A percentile compares a stretch with the other conserved stretches of the same genome.
Conservation (phyloP, 768 basidiomycete species). For the Mrakia frigida region DNA sequence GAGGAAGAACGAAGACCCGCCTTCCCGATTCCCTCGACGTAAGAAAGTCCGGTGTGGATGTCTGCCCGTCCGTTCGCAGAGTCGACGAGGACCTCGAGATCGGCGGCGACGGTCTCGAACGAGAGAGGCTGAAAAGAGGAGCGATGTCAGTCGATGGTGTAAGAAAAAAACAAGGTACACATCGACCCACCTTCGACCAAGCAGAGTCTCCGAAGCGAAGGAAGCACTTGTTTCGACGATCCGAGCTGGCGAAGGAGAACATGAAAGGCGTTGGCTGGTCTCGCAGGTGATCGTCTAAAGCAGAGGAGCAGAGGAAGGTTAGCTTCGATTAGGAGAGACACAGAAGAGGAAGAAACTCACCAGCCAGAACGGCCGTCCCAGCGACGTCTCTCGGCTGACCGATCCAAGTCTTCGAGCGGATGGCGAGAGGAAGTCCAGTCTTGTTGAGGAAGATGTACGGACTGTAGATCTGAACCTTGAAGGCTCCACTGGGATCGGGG, state of each 20-base stretch:
- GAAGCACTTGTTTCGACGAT: slow-evolving; percentile 74
- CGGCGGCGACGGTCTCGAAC: slow-evolving; percentile 87
- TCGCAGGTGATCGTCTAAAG: slow-evolving; percentile 38
- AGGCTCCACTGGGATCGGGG: slow-evolving; percentile 86
- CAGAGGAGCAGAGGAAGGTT: too few relatives aligned
- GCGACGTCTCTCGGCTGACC: slow-evolving; percentile 70
- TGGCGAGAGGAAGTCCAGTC: slow-evolving; percentile 73
- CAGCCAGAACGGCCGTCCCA: slow-evolving; percentile 58
- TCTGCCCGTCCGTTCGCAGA: slow-evolving; percentile 60
- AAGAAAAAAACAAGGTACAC: not conserved
- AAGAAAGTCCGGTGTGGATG: slow-evolving; percentile 79
- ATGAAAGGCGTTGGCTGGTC: slow-evolving; percentile 67
- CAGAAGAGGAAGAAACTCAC: not conserved
- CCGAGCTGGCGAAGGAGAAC: slow-evolving; percentile 69
- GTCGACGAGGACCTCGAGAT: slow-evolving; percentile 69
- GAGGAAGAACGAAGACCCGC: slow-evolving; percentile 35
- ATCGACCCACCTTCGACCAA: slow-evolving; percentile 72
- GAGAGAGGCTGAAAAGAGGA: slow-evolving; percentile 59
- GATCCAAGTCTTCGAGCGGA: slow-evolving; percentile 56
- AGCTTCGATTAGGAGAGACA: slow-evolving; percentile 32
- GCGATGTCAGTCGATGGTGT: not conserved
- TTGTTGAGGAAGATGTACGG: slow-evolving; percentile 91
- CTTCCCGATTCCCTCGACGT: slow-evolving; percentile 89
- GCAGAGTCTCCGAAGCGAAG: slow-evolving; percentile 73
- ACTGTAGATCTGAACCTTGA: slow-evolving; percentile 89